phyloP scores from a whole-genome alignment of 2,329 filamentous ascomycete species.

The Endocalyx cinctus region DNA sequence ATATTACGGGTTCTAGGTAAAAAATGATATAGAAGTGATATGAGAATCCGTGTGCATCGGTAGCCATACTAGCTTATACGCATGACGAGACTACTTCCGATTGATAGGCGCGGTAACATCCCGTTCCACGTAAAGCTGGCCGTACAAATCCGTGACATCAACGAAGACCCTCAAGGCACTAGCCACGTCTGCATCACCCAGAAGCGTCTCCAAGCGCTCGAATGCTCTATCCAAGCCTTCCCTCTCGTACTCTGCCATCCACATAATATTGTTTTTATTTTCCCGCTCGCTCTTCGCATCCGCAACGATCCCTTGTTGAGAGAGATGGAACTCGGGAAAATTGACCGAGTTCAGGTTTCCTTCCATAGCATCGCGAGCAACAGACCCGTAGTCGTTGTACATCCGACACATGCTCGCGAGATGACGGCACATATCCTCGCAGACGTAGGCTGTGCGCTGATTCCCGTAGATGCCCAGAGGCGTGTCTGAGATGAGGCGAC shows the following conservation, averaged over 20 bases:
- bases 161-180: constrained; percentile 21
- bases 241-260: constrained; percentile 25
- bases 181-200: constrained; percentile 8
- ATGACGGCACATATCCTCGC: constrained; percentile 8
- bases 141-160: constrained; percentile 30
- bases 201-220: constrained; percentile 9
- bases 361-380: constrained; percentile 24
- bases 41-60: no score
- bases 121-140: constrained; percentile 34
- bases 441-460: background rate
- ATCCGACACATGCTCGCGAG: constrained; percentile 24
- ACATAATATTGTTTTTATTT: constrained; percentile 11
- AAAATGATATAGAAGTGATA: no score
- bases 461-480: no score
- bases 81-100: no score
- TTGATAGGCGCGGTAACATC: no score
- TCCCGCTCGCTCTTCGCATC: constrained; percentile 5
- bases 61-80: no score
- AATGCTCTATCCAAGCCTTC: constrained; percentile 13
- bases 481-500: background rate
- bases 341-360: constrained; percentile 27
- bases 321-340: constrained; percentile 24
- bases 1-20: no score
- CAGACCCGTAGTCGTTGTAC: constrained; percentile 32
- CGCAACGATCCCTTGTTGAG: constrained; percentile 3